Conservation (phyloP, 805 yeast genomes). For the Starmerella bacillaris region DNA sequence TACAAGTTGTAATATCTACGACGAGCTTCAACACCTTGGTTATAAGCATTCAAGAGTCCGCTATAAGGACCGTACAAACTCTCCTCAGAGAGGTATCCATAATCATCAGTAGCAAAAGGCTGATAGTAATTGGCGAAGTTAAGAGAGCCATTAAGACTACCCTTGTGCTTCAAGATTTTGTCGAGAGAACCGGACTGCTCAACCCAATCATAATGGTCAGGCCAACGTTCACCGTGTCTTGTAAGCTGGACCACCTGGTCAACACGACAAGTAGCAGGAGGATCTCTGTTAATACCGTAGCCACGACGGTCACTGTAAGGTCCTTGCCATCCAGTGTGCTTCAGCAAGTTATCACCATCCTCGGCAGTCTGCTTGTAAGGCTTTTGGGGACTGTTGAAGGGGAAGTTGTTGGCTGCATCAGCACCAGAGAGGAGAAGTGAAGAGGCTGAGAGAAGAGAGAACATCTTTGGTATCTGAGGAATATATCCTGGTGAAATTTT, state of each 20-base stretch:
- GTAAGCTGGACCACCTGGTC: conserved; percentile 35
- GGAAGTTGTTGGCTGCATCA: conserved; percentile 9
- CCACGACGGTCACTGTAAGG: conserved; percentile 24
- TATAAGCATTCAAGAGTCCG: conserved; percentile 33
- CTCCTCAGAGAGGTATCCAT: conserved; percentile 31
- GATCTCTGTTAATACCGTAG: conserved; percentile 33
- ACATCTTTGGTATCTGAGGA: conserved; percentile 1
- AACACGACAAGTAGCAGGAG: conserved; percentile 32
- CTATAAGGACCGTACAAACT: conserved; percentile 33
- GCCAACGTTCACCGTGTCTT: conserved; percentile 44
- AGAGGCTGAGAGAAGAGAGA: conserved; percentile 1
- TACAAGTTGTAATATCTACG: conserved; percentile 32
- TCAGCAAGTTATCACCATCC: conserved; percentile 18
- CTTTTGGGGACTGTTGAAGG: conserved; percentile 10
- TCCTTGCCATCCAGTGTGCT: conserved; percentile 12
- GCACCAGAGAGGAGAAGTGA: conserved; percentile 6
- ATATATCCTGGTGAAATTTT: not conserved
- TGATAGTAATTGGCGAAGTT: conserved; percentile 31
- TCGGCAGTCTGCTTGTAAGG: conserved; percentile 17
- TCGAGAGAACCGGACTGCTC: conserved; percentile 8
- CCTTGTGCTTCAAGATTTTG: conserved; percentile 3
- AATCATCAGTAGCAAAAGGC: conserved; percentile 26
- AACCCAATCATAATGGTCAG: conserved; percentile 17
- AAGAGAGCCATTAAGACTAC: conserved; percentile 25
- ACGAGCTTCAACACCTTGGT: conserved; percentile 35